Evolutionary conservation across 306 rosid genomes (phyloP), one percentile per base, ranked within the genome.

Genomic region (Cicer cuneatum): DNA sequence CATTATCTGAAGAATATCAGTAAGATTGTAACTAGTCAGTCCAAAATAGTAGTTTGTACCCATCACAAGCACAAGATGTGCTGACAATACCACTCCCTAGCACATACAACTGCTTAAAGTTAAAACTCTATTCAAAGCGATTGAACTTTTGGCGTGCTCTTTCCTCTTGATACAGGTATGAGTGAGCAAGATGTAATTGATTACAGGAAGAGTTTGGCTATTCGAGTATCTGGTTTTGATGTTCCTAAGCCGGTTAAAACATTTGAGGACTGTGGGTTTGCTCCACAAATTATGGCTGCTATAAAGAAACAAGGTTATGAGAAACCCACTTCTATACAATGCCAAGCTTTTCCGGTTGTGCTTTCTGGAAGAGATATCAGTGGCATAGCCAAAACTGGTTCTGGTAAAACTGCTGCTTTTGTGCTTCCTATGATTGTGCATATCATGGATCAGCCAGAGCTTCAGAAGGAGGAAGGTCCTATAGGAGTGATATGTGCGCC

Each of bases 371-470:
- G 92, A 72, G 99, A 94, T 83, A 79, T 92, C 24, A 94, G 92
- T 76, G 99, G 96, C 46, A 94, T 94, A 78, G 99, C 99, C 2
- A 94, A 92, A 85, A 94, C 99, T 7, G 99, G 99, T 81, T 94
- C 99, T 2, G 99, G 99, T 77, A 94, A 94, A 81, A 94, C 99
- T 78, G 99, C 97, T 56, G 86, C 97, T 62, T 94, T 94, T 90
- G 97, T 94, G 66, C 99, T 94, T 85, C 99, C 99, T 41, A 94
- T 94, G 97, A 87, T 90, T 52, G 94, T 85, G 52, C 99, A 94
- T 85, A 92, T 92, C 69, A 92, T 94, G 95, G 97, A 94, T 89
- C 99, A 92, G 83, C 97, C 99, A 15, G 99, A 94, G 81, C 97
- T 92, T 79, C 85, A 76, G 85, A 94, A 94, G 85, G 99, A 94